A percentile compares a stretch with the other conserved stretches of the same genome.
Evolutionary conservation across 108 stramenopile species (phyloP).

Genomic region (Pelagomonas calceolata): DNA sequence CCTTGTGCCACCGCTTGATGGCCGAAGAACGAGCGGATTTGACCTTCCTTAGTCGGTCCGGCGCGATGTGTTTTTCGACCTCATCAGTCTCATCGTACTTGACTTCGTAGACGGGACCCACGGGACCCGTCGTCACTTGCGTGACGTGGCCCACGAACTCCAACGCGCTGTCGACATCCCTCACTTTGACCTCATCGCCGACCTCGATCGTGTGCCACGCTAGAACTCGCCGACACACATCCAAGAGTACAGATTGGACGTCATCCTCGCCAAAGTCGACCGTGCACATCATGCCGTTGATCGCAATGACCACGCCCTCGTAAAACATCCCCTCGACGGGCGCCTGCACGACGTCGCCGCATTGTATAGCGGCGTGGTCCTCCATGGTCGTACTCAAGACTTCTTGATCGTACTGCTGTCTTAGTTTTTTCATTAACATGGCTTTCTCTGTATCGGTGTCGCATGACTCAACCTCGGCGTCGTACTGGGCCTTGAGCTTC

Average conservation of each 20-base stretch:
- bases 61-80: not conserved
- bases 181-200: not conserved
- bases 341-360: too few relatives aligned
- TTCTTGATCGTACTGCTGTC: too few relatives aligned
- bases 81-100: not conserved
- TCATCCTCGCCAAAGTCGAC: not conserved
- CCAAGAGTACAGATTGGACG: not conserved
- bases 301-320: not conserved
- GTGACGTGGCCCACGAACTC: not conserved
- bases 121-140: not conserved
- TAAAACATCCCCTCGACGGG: not conserved
- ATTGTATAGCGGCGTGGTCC: too few relatives aligned
- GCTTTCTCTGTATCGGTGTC: too few relatives aligned
- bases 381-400: too few relatives aligned
- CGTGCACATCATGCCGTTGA: not conserved
- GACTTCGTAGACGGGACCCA: not conserved
- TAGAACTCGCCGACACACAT: not conserved
- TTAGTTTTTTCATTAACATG: too few relatives aligned
- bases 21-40: not conserved
- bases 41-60: not conserved
- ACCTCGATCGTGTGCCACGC: not conserved
- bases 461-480: too few relatives aligned
- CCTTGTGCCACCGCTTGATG: not conserved
- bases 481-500: too few relatives aligned
- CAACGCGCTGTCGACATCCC: not conserved